Evolutionary conservation across 148 eudicot genomes (phyloP), one percentile per base, ranked within the genome.

Genomic region (Cornus kousa): DNA sequence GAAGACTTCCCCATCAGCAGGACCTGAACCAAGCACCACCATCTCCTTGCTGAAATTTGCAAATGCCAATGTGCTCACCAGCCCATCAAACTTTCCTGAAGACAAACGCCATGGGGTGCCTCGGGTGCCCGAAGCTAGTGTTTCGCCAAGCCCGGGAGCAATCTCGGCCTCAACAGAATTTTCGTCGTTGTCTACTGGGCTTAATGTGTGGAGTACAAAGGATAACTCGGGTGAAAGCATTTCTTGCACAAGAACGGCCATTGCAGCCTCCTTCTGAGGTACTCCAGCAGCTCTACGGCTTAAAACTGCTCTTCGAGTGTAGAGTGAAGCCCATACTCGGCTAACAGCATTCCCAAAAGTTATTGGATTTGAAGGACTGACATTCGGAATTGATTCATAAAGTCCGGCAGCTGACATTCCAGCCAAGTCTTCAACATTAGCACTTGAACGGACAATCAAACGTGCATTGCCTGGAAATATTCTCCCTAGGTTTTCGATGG

Each of bases 351-450:
- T 87, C n/a, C 92, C 86, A 76, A 95, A 91, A 32, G 82, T 71
- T n/a, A 76, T 50, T 5, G 97, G 97, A 78, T 88, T 85, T 50
- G 97, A 91, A 5, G 86, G 97, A 87, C 91, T 91, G 53, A 95
- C 97, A 33, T 95, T 95, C 19, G 99, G 97, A 40, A 95, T 89
- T 2, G 99, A 95, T 12, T 95, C 99, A 24, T 95, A 95, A 4
- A 95, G 92, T 23, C 99, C 99, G 28, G 99, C 99, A 39, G 99
- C 99, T 19, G 99, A 95, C 97, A 93, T 93, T 75, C 97, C 97
- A 22, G 97, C 97, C 72, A 95, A 87, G 81, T 95, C 99, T 86
- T 95, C 99, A 0, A 95, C 98, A 79, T 95, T 95, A 19, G 97
- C 99, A 75, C 99, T 95, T 8, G 99, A 95, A 50, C 99, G 97